phyloP scores from a whole-genome alignment of 441 rosid genomes.

The Flueggea neowawraea region DNA sequence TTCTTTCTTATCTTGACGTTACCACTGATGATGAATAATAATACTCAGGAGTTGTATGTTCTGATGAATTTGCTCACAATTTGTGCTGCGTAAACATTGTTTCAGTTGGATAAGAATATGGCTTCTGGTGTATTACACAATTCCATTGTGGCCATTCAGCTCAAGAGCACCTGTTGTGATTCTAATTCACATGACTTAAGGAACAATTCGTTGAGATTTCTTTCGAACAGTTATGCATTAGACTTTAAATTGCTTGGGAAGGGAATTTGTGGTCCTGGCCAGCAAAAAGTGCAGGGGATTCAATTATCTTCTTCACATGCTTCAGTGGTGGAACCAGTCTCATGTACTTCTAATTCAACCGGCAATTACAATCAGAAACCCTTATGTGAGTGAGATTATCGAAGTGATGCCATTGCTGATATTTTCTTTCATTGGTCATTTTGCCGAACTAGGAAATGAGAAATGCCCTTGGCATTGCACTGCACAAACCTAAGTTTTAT shows the following conservation, averaged over 20 bases:
- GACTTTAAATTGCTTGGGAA: slow-evolving; percentile 17
- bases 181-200: slow-evolving; percentile 21
- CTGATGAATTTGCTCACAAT: too few relatives aligned
- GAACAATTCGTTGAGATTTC: slow-evolving; percentile 22
- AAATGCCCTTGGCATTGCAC: too few relatives aligned
- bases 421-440: too few relatives aligned
- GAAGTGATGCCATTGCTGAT: background rate
- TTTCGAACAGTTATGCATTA: slow-evolving; percentile 26
- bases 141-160: slow-evolving; percentile 27
- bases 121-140: slow-evolving; percentile 37
- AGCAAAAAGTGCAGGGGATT: slow-evolving; percentile 20
- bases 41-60: too few relatives aligned
- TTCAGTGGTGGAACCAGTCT: slow-evolving; percentile 40
- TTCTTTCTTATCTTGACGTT: too few relatives aligned
- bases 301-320: slow-evolving; percentile 47
- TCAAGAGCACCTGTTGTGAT: slow-evolving; percentile 9
- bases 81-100: background rate
- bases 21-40: too few relatives aligned
- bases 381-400: slow-evolving; percentile 38
- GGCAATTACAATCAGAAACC: slow-evolving; percentile 34
- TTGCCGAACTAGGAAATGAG: too few relatives aligned
- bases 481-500: too few relatives aligned
- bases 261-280: slow-evolving; percentile 17
- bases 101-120: slow-evolving; percentile 27
- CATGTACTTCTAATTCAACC: slow-evolving; percentile 31